These are phyloP conservation scores for Phytopythium sindhum DNA, from an alignment of 352 stramenopile species.

Conservation along the genomic window DNA sequence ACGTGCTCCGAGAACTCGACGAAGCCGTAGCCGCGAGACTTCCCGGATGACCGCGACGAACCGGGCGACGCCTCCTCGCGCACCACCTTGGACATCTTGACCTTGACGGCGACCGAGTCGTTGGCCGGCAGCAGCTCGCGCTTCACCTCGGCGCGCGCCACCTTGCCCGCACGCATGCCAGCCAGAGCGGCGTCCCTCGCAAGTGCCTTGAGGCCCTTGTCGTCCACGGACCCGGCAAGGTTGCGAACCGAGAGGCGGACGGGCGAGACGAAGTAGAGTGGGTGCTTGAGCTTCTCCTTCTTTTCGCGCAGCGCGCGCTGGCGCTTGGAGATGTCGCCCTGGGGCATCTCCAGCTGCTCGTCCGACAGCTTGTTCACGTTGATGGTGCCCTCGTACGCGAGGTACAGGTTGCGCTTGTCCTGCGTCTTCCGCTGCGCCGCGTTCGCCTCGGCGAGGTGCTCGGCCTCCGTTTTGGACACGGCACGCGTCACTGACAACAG, in stretches of 20 bases:
- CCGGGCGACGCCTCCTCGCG: conserved; percentile 67
- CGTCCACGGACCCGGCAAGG: conserved; percentile 81
- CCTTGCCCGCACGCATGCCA: conserved; percentile 66
- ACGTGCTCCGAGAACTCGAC: conserved; percentile 95
- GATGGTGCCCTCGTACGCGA: conserved; percentile 94
- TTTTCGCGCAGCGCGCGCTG: conserved; percentile 92
- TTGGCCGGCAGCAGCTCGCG: conserved; percentile 42
- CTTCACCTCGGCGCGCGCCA: conserved; percentile 82
- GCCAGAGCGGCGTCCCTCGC: conserved; percentile 76
- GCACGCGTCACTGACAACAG: conserved; percentile 72
- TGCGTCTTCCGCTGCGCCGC: conserved; percentile 84
- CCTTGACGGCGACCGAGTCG: conserved; percentile 48
- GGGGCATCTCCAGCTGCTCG: conserved; percentile 77
- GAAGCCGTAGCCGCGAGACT: conserved; percentile 62
- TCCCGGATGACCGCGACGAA: conserved; percentile 27
- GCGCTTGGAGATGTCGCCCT: conserved; percentile 94
- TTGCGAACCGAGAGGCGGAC: conserved; percentile 94
- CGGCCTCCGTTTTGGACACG: conserved; percentile 70
- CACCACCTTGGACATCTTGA: conserved; percentile 83
- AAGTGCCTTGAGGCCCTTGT: conserved; percentile 90
- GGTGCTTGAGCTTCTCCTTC: conserved; percentile 96
- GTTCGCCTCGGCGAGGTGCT: conserved; percentile 53
- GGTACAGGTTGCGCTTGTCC: conserved; percentile 96
- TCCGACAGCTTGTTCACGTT: conserved; percentile 90
- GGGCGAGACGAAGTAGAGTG: conserved; percentile 97